phyloP scores from a whole-genome alignment of 768 basidiomycete genomes.

The Gloeopeniophorella convolvens region DNA sequence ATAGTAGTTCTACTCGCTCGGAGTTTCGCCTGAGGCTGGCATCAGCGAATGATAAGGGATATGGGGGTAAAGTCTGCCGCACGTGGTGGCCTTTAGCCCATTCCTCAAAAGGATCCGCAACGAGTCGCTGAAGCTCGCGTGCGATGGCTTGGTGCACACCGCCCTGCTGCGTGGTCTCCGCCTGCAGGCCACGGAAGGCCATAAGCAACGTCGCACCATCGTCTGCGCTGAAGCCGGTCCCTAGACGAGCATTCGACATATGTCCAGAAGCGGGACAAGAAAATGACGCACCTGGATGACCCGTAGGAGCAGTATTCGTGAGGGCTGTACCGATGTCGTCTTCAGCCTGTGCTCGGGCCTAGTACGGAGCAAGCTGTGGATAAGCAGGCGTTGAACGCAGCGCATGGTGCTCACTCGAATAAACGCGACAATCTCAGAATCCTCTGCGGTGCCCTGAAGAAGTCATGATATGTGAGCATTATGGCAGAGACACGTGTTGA shows the following conservation, averaged over 20 bases:
- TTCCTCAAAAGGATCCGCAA: conserved; percentile 71
- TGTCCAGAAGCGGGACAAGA: conserved; percentile 8
- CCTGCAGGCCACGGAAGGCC: conserved; percentile 74
- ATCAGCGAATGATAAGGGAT: background rate
- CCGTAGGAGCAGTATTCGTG: conserved; percentile 42
- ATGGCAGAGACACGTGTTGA: background rate
- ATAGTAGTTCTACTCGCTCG: conserved; percentile 14
- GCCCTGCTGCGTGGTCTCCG: conserved; percentile 67
- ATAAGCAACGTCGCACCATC: conserved; percentile 79
- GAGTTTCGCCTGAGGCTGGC: conserved; percentile 10
- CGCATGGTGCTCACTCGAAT: conserved; percentile 56
- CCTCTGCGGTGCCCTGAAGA: conserved; percentile 69
- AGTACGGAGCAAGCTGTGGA: conserved; percentile 3
- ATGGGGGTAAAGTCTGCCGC: conserved; percentile 12
- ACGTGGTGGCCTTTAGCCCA: conserved; percentile 79
- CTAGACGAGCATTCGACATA: conserved; percentile 26
- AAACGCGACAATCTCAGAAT: conserved; percentile 77
- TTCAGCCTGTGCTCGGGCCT: conserved; percentile 75
- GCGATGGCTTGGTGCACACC: conserved; percentile 65
- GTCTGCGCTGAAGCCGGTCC: conserved; percentile 66
- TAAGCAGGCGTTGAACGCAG: conserved; percentile 1
- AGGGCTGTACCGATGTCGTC: conserved; percentile 54
- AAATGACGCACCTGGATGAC: conserved; percentile 39
- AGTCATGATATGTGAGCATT: conserved; percentile 19
- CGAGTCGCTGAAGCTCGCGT: conserved; percentile 66